These are phyloP conservation scores for Ustilago esculenta DNA, from an alignment of 1,284 basidiomycete genomes.

Conservation along the genomic window DNA sequence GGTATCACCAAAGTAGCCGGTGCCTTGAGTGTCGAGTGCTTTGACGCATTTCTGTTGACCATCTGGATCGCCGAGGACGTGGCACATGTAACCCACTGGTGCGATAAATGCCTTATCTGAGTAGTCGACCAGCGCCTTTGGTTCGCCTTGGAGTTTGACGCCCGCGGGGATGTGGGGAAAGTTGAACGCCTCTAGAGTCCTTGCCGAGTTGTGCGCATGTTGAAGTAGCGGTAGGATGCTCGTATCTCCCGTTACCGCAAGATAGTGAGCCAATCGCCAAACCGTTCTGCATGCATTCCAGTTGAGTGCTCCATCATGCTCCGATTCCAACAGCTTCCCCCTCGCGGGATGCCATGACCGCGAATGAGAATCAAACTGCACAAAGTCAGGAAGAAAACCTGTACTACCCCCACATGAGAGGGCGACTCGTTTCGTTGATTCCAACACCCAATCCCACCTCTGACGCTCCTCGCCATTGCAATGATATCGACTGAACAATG, in stretches of 20 bases:
- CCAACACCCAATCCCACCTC: slow-evolving; percentile 52
- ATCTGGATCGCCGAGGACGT: slow-evolving; percentile 44
- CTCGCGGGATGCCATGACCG: slow-evolving; percentile 34
- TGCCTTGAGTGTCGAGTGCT: slow-evolving; percentile 38
- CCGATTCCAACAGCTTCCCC: slow-evolving; percentile 52
- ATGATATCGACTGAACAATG: slow-evolving; percentile 49
- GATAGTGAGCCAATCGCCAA: slow-evolving; percentile 60
- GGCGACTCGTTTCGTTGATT: slow-evolving; percentile 42
- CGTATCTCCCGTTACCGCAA: slow-evolving; percentile 51
- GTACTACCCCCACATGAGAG: slow-evolving; percentile 14
- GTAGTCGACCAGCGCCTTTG: slow-evolving; percentile 51
- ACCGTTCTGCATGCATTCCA: slow-evolving; percentile 64
- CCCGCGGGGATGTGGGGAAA: slow-evolving; percentile 59
- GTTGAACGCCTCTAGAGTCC: slow-evolving; percentile 1
- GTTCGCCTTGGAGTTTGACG: slow-evolving; percentile 15
- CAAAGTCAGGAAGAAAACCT: slow-evolving; percentile 58
- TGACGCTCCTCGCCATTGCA: slow-evolving; percentile 23
- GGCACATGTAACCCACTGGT: slow-evolving; percentile 52
- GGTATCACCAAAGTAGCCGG: slow-evolving; percentile 59
- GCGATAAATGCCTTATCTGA: slow-evolving; percentile 61
- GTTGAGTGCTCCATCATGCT: slow-evolving; percentile 55
- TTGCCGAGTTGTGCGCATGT: slow-evolving; percentile 36
- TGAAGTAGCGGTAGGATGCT: slow-evolving; percentile 52
- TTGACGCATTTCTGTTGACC: slow-evolving; percentile 38
- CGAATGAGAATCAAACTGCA: slow-evolving; percentile 18